A percentile compares a stretch with the other conserved stretches of the same genome.
Conservation (phyloP, 2,329 filamentous ascomycete species). For the Capronia americana region DNA sequence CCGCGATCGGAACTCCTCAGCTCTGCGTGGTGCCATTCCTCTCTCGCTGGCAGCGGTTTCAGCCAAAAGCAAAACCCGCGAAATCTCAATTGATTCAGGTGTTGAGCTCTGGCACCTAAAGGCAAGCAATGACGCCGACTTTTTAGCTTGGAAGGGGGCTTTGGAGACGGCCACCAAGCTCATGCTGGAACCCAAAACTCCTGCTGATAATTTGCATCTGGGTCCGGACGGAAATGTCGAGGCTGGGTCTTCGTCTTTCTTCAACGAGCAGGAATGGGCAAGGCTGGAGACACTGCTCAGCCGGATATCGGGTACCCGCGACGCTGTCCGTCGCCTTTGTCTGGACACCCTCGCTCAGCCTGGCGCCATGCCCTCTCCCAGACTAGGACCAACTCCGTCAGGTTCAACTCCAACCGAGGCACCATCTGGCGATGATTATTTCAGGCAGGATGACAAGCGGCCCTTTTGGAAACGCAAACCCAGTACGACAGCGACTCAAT, state of each 20-base stretch:
- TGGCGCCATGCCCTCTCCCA: conserved; percentile 43
- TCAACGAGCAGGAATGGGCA: conserved; percentile 84
- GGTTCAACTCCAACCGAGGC: conserved; percentile 42
- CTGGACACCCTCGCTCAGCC: conserved; percentile 69
- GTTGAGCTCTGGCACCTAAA: conserved; percentile 96
- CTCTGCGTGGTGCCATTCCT: conserved; percentile 88
- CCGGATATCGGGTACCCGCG: conserved; percentile 82
- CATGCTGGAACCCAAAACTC: conserved; percentile 43
- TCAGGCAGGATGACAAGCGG: conserved; percentile 62
- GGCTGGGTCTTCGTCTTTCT: conserved; percentile 44
- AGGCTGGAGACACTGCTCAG: conserved; percentile 85
- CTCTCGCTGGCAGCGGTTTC: conserved; percentile 89
- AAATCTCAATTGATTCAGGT: conserved; percentile 96
- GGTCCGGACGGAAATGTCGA: conserved; percentile 40
- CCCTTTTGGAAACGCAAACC: conserved; percentile 94
- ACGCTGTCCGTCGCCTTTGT: conserved; percentile 84
- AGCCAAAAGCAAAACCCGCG: conserved; percentile 82
- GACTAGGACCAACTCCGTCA: conserved; percentile 28
- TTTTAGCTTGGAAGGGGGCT: conserved; percentile 83
- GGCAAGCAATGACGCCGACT: conserved; percentile 82
- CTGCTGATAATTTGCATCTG: conserved; percentile 43
- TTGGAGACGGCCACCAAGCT: conserved; percentile 78
- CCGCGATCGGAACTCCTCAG: conserved; percentile 89
- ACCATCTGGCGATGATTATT: conserved; percentile 45
- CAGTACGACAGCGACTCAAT: conserved; percentile 54